Percentiles rank a stretch among this genome's conserved stretches.
phyloP scores from a whole-genome alignment of 805 yeast genomes.

The Saccharomycopsis sp. region DNA sequence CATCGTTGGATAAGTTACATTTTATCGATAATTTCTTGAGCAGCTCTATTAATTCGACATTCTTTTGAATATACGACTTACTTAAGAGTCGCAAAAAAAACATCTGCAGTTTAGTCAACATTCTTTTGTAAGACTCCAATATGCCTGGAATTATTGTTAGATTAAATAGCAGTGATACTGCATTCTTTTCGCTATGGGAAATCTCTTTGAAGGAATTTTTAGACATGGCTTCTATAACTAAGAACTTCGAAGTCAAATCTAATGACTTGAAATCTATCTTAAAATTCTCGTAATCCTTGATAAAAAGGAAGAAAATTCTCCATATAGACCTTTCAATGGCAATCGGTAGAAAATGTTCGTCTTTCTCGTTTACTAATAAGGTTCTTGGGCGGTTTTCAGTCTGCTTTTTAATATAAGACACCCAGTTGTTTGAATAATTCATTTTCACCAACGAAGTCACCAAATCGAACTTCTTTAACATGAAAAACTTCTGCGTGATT shows the following conservation, averaged over 20 bases:
- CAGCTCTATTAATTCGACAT: neutral
- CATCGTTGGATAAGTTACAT: neutral
- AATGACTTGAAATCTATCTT: neutral
- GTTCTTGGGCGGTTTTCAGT: neutral
- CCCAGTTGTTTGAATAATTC: conserved; percentile 15
- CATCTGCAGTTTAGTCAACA: neutral
- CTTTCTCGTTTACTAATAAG: neutral
- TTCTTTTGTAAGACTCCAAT: neutral
- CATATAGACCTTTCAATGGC: conserved; percentile 20
- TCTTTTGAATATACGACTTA: neutral
- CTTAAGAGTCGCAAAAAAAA: neutral
- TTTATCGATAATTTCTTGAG: neutral
- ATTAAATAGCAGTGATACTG: neutral
- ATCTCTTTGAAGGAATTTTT: conserved; percentile 3
- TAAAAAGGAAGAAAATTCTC: conserved; percentile 19
- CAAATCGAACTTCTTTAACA: conserved; percentile 6
- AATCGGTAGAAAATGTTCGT: conserved; percentile 3
- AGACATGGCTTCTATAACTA: conserved; percentile 13
- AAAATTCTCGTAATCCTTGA: conserved; percentile 7
- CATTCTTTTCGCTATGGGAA: neutral
- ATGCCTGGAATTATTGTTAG: neutral
- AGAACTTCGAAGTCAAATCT: neutral
- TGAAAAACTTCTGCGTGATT: conserved; percentile 18
- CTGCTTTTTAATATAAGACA: conserved; percentile 10
- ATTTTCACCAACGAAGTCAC: conserved; percentile 10